Evolutionary conservation across 202 grass and related monocot species (phyloP).

Genomic region (Musa balbisiana): DNA sequence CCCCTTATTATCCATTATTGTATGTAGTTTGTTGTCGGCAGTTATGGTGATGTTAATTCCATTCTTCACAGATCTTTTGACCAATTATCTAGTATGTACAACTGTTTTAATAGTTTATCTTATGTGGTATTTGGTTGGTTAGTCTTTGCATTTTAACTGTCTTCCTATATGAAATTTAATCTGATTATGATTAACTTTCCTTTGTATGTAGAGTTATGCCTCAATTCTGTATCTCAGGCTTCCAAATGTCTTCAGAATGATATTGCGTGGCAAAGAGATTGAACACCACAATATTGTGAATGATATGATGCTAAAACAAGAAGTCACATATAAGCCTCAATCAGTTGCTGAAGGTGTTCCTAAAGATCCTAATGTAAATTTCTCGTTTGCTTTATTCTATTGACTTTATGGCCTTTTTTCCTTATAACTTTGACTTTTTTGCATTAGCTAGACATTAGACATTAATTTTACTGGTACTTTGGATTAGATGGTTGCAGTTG

Average conservation of each 20-base stretch:
- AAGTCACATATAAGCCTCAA: conserved; percentile 79
- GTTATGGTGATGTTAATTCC: background rate
- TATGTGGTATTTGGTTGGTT: background rate
- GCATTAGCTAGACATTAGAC: background rate
- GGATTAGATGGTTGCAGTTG: conserved; percentile 73
- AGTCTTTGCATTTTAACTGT: background rate
- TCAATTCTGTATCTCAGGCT: conserved; percentile 96
- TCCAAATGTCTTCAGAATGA: conserved; percentile 70
- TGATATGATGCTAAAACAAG: conserved; percentile 98
- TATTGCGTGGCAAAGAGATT: conserved; percentile 84
- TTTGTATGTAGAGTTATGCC: conserved; percentile 80
- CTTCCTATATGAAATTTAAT: conserved; percentile 4
- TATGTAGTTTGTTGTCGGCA: background rate
- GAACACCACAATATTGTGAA: conserved; percentile 94
- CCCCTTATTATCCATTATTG: background rate
- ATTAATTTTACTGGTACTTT: background rate
- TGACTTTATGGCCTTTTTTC: background rate
- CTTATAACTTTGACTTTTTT: background rate
- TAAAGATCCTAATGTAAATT: conserved; percentile 77
- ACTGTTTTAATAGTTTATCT: background rate
- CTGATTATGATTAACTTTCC: conserved; percentile 10
- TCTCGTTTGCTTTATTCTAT: background rate
- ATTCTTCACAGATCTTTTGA: background rate
- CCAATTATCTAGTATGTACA: too few species aligned
- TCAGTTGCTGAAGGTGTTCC: conserved; percentile 37